Evolutionary conservation across 2,329 filamentous ascomycete genomes (phyloP), one percentile per base, ranked within the genome.

Genomic region (Canariomyces notabilis): DNA sequence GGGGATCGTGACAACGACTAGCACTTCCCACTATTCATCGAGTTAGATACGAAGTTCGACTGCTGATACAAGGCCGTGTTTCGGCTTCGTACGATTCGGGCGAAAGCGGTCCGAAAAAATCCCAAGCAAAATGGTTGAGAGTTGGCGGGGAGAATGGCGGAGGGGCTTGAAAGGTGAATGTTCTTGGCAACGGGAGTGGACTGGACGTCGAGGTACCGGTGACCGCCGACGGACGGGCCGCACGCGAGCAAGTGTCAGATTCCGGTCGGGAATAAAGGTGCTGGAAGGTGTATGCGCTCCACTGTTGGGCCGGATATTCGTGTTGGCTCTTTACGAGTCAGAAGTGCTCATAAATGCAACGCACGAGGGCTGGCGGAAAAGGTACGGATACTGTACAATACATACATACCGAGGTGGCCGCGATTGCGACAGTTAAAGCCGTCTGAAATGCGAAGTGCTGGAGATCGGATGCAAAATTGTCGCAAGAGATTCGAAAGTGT

Each of bases 11-110:
- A 74, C 73, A 71, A 71, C 67, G 64, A 57, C 71, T 79, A 80
- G 64, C 72, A 70, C 67, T 72, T 72, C 68, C 72, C 67, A 65
- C 71, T 68, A 73, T 71, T 72, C 77, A 80, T 80, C 75, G 73
- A 71, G 74, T 61, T 61, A 38, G 49, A 40, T 34, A 38, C 51
- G 29, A 43, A 44, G 44, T 46, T 52, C 4, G 23, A 18, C 16
- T 14, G 29, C 29, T 33, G 43, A 33, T 32, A 19, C 29, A 36
- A 21, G 21, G 26, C 18, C 19, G 31, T 14, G 26, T 31, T 19
- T 38, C 14, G 19, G 42, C 16, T 20, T 23, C 21, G 22, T 38
- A 22, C 22, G 21, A 31, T 3, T 15, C 11, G 26, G 19, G 19
- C 33, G 29, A 34, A 19, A 15, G 19, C 11, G 31, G 20, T 35